Percentiles rank a stretch among this genome's conserved stretches.
These are phyloP conservation scores for Pythium chondricola DNA, from an alignment of 352 stramenopile species.

Conservation along the genomic window DNA sequence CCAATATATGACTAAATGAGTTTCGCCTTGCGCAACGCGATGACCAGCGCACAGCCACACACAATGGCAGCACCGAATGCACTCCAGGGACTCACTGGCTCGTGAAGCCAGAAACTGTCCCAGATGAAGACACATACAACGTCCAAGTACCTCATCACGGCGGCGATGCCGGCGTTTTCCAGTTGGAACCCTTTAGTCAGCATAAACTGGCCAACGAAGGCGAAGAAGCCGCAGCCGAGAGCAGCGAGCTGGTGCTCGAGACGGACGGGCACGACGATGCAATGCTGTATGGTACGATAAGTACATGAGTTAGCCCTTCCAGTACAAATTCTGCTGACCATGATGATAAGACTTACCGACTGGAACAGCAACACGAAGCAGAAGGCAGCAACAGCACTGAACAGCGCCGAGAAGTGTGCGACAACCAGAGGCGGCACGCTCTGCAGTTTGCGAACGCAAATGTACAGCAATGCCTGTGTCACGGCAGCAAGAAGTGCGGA, in stretches of 20 bases:
- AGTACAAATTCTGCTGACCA: too few relatives aligned
- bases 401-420: conserved; percentile 57
- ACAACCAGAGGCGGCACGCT: conserved; percentile 37
- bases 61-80: conserved; percentile 43
- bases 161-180: conserved; percentile 53
- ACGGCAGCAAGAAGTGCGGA: conserved; percentile 34
- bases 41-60: conserved; percentile 27
- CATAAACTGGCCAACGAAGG: conserved; percentile 50
- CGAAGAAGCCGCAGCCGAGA: conserved; percentile 30
- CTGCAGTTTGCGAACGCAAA: conserved; percentile 43
- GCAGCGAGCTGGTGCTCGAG: conserved; percentile 39
- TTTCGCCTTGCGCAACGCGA: conserved; percentile 36
- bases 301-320: too few relatives aligned
- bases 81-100: conserved; percentile 39
- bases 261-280: too few relatives aligned
- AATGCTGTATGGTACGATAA: too few relatives aligned
- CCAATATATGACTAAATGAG: too few relatives aligned
- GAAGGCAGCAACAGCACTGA: conserved; percentile 28
- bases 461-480: conserved; percentile 44
- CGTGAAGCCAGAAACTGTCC: conserved; percentile 39
- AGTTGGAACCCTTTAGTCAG: conserved; percentile 69
- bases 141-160: conserved; percentile 66
- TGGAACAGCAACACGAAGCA: conserved; percentile 37
- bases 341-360: conserved; percentile 24
- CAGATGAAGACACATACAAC: conserved; percentile 66